Evolutionary conservation across 805 yeast species (phyloP).

Genomic region (Ogataea wickerhamii): DNA sequence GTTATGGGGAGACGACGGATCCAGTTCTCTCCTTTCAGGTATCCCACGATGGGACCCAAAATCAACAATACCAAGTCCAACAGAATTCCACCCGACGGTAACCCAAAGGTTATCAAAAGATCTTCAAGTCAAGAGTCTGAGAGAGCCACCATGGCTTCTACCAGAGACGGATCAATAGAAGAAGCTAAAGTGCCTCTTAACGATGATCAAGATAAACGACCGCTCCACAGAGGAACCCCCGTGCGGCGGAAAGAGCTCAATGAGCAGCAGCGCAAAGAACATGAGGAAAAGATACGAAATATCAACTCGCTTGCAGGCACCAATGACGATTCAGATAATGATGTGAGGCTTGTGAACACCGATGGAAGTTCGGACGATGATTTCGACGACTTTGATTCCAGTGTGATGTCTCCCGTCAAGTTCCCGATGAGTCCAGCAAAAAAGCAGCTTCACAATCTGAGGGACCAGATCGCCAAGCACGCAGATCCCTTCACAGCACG

Average conservation of each 20-base stretch:
- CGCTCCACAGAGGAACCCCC: conserved; percentile 18
- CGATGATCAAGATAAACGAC: conserved; percentile 11
- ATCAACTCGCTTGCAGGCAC: too few relatives aligned
- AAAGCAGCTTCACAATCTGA: not conserved
- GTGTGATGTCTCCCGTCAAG: conserved; percentile 20
- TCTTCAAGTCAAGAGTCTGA: not conserved
- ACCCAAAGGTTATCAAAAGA: not conserved
- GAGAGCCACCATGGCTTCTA: not conserved
- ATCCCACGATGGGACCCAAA: conserved; percentile 1
- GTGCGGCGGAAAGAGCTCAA: conserved; percentile 2
- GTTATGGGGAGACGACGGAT: conserved; percentile 23
- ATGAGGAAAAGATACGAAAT: not conserved
- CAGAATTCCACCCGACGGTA: not conserved
- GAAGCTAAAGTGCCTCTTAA: conserved; percentile 14
- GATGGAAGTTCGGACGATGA: conserved; percentile 10
- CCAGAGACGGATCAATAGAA: too few relatives aligned
- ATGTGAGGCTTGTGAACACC: conserved; percentile 13
- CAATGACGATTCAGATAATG: conserved; percentile 12
- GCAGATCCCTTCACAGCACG: not conserved
- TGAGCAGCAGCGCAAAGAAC: not conserved
- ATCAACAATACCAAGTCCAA: not conserved
- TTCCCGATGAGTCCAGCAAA: conserved; percentile 10
- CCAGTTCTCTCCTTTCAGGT: conserved; percentile 20
- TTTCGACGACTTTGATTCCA: conserved; percentile 18
- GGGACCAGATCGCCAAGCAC: conserved; percentile 2